Evolutionary conservation across 169 alveolate genomes (phyloP).

Genomic region (Cryptosporidium ubiquitum): DNA sequence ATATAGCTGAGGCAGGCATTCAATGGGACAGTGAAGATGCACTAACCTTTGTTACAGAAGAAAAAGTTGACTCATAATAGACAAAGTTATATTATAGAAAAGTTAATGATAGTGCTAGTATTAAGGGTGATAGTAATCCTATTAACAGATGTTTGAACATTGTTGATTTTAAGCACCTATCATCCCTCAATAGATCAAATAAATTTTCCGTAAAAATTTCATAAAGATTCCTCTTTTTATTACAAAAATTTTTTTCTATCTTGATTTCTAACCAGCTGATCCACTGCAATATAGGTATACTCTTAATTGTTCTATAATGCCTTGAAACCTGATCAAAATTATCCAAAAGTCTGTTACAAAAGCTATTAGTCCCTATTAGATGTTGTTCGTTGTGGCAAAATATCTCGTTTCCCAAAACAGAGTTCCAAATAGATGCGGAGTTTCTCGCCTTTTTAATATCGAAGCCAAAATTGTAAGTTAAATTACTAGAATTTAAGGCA

Average conservation of each 20-base stretch:
- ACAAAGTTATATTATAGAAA: conserved; percentile 7
- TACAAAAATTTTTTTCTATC: background rate
- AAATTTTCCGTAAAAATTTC: background rate
- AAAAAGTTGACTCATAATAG: background rate
- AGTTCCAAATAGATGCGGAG: conserved; percentile 51
- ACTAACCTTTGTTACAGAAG: conserved; percentile 39
- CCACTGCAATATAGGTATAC: conserved; percentile 54
- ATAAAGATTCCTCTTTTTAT: background rate
- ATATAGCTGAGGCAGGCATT: conserved; percentile 74
- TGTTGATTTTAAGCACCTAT: conserved; percentile 20
- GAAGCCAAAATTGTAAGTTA: background rate
- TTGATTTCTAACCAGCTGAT: conserved; percentile 21
- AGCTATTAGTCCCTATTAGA: background rate
- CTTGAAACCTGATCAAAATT: conserved; percentile 4
- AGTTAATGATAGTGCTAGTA: conserved; percentile 21
- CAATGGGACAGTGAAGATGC: conserved; percentile 68
- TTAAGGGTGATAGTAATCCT: conserved; percentile 37
- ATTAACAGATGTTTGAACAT: conserved; percentile 13
- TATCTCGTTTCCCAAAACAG: conserved; percentile 52
- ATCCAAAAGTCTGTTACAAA: background rate
- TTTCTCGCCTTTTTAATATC: conserved; percentile 32
- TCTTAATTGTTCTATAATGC: conserved; percentile 29
- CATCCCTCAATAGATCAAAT: conserved; percentile 16
- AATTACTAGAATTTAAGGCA: background rate
- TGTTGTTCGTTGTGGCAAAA: background rate